phyloP scores from a whole-genome alignment of 306 rosid species.

The Sechiopsis laciniata region DNA sequence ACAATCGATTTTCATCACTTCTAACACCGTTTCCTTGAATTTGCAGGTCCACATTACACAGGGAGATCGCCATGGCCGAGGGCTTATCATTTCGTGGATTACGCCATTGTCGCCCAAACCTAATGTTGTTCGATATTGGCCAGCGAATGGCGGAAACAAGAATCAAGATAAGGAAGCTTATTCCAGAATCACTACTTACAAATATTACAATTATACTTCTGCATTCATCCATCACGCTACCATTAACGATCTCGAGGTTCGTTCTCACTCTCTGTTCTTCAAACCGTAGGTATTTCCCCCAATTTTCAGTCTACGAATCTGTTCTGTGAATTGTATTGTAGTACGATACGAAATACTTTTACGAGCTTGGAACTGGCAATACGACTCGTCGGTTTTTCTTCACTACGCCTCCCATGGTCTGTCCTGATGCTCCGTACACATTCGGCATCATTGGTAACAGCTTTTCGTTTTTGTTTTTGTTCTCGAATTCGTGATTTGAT shows the following conservation, averaged over 20 bases:
- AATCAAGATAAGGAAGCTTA: neutral
- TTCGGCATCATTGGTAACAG: slow-evolving; percentile 25
- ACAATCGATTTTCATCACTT: no score
- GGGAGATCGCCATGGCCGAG: slow-evolving; percentile 25
- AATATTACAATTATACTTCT: slow-evolving; percentile 18
- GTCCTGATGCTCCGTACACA: slow-evolving; percentile 22
- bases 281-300: neutral
- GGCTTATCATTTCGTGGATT: slow-evolving; percentile 26
- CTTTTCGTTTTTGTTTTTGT: neutral
- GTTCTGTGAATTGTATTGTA: neutral
- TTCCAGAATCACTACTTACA: slow-evolving; percentile 15
- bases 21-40: neutral
- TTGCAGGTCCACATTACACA: slow-evolving; percentile 29
- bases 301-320: no score
- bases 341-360: slow-evolving; percentile 23
- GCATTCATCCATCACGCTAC: slow-evolving; percentile 27
- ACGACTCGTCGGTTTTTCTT: slow-evolving; percentile 16
- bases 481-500: neutral
- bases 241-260: slow-evolving; percentile 13
- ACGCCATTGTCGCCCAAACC: slow-evolving; percentile 23
- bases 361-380: slow-evolving; percentile 22
- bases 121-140: slow-evolving; percentile 21
- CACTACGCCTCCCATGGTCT: slow-evolving; percentile 19
- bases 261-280: neutral
- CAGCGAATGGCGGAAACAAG: neutral